These are phyloP conservation scores for Lentinus brumalis DNA, from an alignment of 768 basidiomycete species.

Conservation along the genomic window DNA sequence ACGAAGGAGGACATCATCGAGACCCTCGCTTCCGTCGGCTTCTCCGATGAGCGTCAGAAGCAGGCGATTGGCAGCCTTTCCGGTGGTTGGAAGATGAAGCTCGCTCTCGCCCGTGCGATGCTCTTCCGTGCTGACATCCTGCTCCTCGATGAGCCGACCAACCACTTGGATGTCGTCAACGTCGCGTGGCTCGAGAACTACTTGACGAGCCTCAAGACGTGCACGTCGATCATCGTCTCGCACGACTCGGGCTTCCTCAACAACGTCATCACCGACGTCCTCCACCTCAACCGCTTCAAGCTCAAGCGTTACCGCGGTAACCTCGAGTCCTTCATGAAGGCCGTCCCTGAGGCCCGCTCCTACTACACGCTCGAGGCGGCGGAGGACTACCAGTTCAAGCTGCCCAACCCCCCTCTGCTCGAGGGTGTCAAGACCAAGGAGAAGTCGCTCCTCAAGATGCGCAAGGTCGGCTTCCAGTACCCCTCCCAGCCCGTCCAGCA, in stretches of 20 bases:
- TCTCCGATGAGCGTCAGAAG: conserved; percentile 83
- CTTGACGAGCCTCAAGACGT: conserved; percentile 81
- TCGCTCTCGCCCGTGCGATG: conserved; percentile 95
- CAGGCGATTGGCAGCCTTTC: conserved; percentile 88
- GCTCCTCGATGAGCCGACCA: conserved; percentile 94
- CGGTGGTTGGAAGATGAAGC: conserved; percentile 99
- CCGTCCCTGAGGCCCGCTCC: conserved; percentile 95
- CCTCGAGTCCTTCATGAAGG: conserved; percentile 91
- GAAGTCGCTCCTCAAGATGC: conserved; percentile 96
- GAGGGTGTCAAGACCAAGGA: conserved; percentile 99
- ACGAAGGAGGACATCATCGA: conserved; percentile 68
- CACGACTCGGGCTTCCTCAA: conserved; percentile 98
- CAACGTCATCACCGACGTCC: conserved; percentile 97
- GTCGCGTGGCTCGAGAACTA: conserved; percentile 97
- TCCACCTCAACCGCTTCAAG: conserved; percentile 99
- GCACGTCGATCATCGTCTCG: conserved; percentile 97
- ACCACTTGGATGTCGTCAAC: conserved; percentile 97
- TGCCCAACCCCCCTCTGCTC: conserved; percentile 94
- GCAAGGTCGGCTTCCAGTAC: conserved; percentile 97
- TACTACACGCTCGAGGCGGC: conserved; percentile 96
- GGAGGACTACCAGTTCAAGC: conserved; percentile 98
- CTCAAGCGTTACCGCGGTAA: conserved; percentile 93
- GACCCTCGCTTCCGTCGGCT: conserved; percentile 89
- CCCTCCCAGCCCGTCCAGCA: conserved; percentile 84
- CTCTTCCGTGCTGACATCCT: conserved; percentile 98